Evolutionary conservation across 2,329 filamentous ascomycete genomes (phyloP).

Genomic region (Trematosphaeria pertusa): DNA sequence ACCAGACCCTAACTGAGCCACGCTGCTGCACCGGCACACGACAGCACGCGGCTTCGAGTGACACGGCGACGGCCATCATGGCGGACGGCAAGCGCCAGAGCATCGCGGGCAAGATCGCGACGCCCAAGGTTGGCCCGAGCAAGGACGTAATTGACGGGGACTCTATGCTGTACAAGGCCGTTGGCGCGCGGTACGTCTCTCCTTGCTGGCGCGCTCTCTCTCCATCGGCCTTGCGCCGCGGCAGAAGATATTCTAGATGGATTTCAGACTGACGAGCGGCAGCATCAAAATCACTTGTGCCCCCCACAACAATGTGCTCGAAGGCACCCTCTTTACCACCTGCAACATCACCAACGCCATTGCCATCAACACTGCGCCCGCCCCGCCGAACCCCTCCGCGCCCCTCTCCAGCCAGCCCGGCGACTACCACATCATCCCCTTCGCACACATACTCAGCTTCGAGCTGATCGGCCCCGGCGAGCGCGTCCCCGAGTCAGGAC

Average conservation of each 20-base stretch:
- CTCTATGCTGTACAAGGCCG: conserved; percentile 63
- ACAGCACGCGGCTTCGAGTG: conserved; percentile 50
- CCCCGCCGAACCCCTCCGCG: conserved; percentile 52
- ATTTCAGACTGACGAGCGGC: conserved; percentile 24
- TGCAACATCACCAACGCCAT: conserved; percentile 67
- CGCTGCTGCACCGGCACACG: conserved; percentile 11
- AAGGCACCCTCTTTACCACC: conserved; percentile 69
- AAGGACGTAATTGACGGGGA: conserved; percentile 59
- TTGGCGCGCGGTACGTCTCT: conserved; percentile 65
- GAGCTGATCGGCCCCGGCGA: conserved; percentile 56
- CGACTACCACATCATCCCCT: conserved; percentile 67
- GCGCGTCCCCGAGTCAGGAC: conserved; percentile 41
- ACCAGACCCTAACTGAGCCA: conserved; percentile 11
- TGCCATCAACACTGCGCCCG: conserved; percentile 63
- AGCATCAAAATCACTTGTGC: conserved; percentile 67
- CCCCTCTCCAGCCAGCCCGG: conserved; percentile 51
- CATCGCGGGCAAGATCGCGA: conserved; percentile 60
- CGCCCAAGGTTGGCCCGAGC: conserved; percentile 54
- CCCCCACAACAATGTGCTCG: conserved; percentile 59
- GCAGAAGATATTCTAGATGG: too few species aligned
- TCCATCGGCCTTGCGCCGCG: too few species aligned
- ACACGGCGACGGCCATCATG: conserved; percentile 47
- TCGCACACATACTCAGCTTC: conserved; percentile 65
- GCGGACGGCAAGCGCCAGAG: conserved; percentile 66
- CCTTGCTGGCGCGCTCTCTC: too few species aligned